Percentiles rank a stretch among this genome's conserved stretches.
These are phyloP conservation scores for Aechmea fasciata DNA, from an alignment of 176 grass and related monocot genomes.

Conservation along the genomic window DNA sequence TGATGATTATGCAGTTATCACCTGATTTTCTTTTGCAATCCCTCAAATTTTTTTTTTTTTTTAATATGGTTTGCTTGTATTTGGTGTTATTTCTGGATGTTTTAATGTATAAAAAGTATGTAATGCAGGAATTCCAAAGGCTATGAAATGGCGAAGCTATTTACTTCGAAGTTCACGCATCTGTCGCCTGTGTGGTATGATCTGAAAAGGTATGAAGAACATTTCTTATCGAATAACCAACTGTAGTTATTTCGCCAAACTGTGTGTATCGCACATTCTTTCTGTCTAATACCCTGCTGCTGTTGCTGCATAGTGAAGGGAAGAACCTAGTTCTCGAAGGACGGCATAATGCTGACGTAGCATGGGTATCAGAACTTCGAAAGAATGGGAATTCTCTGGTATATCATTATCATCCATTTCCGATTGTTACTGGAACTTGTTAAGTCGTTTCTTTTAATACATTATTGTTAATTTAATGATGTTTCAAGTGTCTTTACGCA, in stretches of 20 bases:
- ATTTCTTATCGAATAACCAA: constrained; percentile 2
- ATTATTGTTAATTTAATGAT: background rate
- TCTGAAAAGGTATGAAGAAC: constrained; percentile 64
- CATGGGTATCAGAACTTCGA: constrained; percentile 80
- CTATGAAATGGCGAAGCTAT: constrained; percentile 92
- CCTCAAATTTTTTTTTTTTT: background rate
- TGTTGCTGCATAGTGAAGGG: constrained; percentile 49
- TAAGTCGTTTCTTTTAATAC: background rate
- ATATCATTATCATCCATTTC: constrained; percentile 22
- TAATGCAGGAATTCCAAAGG: constrained; percentile 89
- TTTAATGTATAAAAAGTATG: background rate
- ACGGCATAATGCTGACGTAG: constrained; percentile 65
- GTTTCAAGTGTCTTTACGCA: background rate
- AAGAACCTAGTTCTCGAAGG: constrained; percentile 65
- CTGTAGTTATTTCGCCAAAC: background rate
- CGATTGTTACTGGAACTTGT: background rate
- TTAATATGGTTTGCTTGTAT: too few relatives aligned
- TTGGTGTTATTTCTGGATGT: background rate
- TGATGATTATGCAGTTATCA: too few relatives aligned
- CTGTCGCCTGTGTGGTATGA: constrained; percentile 96
- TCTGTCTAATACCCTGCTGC: constrained; percentile 20
- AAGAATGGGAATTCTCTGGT: constrained; percentile 50
- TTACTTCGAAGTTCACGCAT: constrained; percentile 62
- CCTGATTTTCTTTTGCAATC: background rate
- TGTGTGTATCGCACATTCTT: constrained; percentile 3